phyloP scores from a whole-genome alignment of 495 filamentous ascomycete species.

The Penicillium lagena region DNA sequence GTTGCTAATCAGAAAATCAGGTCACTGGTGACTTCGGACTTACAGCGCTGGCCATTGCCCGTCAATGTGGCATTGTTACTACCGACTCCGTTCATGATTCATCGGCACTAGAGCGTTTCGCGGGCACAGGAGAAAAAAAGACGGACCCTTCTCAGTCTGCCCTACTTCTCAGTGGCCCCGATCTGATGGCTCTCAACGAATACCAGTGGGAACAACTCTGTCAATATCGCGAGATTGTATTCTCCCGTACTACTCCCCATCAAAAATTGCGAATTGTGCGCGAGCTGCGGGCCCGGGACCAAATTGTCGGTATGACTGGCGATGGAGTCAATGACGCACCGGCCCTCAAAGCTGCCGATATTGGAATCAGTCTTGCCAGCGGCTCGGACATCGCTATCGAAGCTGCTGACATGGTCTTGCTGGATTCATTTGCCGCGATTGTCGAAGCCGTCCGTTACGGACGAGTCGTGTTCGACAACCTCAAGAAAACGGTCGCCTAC shows the following conservation, averaged over 20 bases:
- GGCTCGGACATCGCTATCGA: conserved; percentile 61
- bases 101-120: conserved; percentile 1
- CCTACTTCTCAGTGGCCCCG: conserved; percentile 44
- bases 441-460: conserved; percentile 60
- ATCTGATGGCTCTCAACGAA: conserved; percentile 52
- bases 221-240: conserved; percentile 59
- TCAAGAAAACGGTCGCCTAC: conserved; percentile 51
- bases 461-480: conserved; percentile 39
- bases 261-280: conserved; percentile 70
- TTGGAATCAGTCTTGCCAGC: conserved; percentile 10
- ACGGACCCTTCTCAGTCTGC: conserved; percentile 29
- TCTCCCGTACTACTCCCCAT: conserved; percentile 65
- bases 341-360: conserved; percentile 36
- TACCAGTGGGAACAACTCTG: conserved; percentile 52
- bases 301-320: conserved; percentile 48
- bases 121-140: conserved; percentile 6
- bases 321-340: conserved; percentile 58
- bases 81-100: conserved; percentile 7
- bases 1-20: neutral
- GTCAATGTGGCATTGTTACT: conserved; percentile 57
- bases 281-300: conserved; percentile 49
- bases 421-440: conserved; percentile 61
- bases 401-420: conserved; percentile 63
- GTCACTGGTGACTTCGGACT: conserved; percentile 62
- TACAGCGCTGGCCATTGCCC: conserved; percentile 60